These are phyloP conservation scores for Favolaschia claudopus DNA, from an alignment of 768 basidiomycete species.

Conservation along the genomic window DNA sequence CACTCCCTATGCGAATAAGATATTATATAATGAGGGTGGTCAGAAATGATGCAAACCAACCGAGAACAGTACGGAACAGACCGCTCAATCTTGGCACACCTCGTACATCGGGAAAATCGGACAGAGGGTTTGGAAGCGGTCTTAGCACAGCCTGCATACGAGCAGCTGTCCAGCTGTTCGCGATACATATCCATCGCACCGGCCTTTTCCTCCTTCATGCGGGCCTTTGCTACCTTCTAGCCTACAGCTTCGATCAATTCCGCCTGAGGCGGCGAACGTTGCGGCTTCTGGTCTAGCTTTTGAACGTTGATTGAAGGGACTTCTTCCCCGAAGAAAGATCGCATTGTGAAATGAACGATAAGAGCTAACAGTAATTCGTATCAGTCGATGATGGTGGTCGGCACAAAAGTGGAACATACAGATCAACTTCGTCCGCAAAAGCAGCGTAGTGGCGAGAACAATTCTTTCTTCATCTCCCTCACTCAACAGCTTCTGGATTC, in stretches of 20 bases:
- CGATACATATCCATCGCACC: neutral
- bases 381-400: too few species aligned
- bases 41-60: neutral
- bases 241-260: neutral
- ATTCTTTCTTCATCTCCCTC: neutral
- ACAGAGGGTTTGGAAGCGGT: neutral
- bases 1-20: constrained; percentile 2
- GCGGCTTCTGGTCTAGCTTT: neutral
- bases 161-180: constrained; percentile 8
- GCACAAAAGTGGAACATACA: too few species aligned
- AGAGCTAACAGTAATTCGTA: neutral
- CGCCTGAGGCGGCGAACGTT: neutral
- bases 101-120: constrained; percentile 11
- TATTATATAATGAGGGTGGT: neutral
- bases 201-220: neutral
- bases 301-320: neutral
- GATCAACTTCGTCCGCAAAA: too few species aligned
- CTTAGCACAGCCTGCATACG: constrained; percentile 8
- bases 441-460: too few species aligned
- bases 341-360: constrained; percentile 10
- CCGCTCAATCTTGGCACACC: constrained; percentile 15
- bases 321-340: constrained; percentile 10
- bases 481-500: too few species aligned
- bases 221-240: neutral
- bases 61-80: constrained; percentile 20